Evolutionary conservation across 129 eudicot species (phyloP).

Genomic region (Arctium lappa): DNA sequence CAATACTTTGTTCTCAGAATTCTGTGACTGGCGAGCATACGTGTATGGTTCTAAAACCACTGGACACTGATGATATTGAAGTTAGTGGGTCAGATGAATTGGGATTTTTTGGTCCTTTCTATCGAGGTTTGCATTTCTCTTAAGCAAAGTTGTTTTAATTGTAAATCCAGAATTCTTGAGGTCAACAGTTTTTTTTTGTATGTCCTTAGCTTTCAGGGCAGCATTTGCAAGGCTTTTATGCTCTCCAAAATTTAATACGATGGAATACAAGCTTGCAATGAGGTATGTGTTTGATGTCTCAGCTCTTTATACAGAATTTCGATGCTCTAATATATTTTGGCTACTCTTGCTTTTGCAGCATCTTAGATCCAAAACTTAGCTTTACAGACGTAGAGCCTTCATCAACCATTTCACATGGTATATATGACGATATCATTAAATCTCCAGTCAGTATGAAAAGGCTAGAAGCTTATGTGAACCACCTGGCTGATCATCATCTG

Average conservation of each 20-base stretch:
- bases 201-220: constrained; percentile 58
- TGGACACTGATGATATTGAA: constrained; percentile 72
- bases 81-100: constrained; percentile 48
- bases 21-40: constrained; percentile 92
- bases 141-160: not conserved
- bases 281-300: constrained; percentile 43
- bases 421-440: constrained; percentile 36
- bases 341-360: constrained; percentile 40
- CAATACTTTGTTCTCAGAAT: constrained; percentile 38
- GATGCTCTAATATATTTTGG: not conserved
- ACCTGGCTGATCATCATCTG: constrained; percentile 58
- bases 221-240: constrained; percentile 49
- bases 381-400: constrained; percentile 55
- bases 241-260: constrained; percentile 50
- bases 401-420: constrained; percentile 39
- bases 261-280: constrained; percentile 97
- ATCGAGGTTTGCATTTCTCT: constrained; percentile 50
- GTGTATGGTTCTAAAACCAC: constrained; percentile 81
- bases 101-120: constrained; percentile 71
- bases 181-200: constrained; percentile 10
- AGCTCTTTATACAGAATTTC: not conserved
- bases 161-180: not conserved
- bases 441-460: constrained; percentile 56
- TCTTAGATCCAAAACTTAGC: constrained; percentile 82
- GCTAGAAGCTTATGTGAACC: constrained; percentile 65